Base-by-base conservation (phyloP, 768 basidiomycete genomes). In the Gymnopilus dilepis region DNA sequence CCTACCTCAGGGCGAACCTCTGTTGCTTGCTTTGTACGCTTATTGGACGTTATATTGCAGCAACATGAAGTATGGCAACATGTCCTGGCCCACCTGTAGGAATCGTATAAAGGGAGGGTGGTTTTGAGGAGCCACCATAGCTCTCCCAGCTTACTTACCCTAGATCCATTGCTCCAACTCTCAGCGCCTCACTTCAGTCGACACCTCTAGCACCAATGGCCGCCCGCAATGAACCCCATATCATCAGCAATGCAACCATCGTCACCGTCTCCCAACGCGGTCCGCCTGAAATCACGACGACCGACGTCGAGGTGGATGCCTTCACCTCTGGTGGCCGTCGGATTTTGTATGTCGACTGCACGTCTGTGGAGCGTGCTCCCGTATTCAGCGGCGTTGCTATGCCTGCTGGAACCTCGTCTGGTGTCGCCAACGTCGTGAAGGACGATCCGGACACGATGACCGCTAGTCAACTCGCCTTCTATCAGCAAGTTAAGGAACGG, bases 261-360 rank as follows among this genome's bases (percentile, higher is more conserved):
- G 57, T 62, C 55, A 24, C 56, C n/a, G 60, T 62, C 15, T 62
- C 60, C 22, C 26, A 43, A 55, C 60, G 48, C 15, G 60, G 55
- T 34, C 60, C 60, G n/a, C 60, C 60, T 9, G 38, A 57, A 51
- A 28, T 56, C 40, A 38, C 47, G 28, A 56, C 48, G n/a, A 21
- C 45, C 41, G 56, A 62, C 38, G 38, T 57, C 13, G 48, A 57
- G 22, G 48, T 57, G 5, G 60, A 62, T 12, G 55, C 21, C 12
- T 62, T 62, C 40, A 56, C 60, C 13, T 57, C 56, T 19, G 60
- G 60, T 6, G 48, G 56, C 19, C 55, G 60, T 21, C 60, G 56
- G 13, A 53, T 62, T n/a, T 19, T 62, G 8, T 57, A 38, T 38
- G 42, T 62, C 55, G 60, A 62, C 42, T 62, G 60, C 48, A 60